Evolutionary conservation across 805 yeast genomes (phyloP).

Genomic region (Wickerhamomyces queroliae): DNA sequence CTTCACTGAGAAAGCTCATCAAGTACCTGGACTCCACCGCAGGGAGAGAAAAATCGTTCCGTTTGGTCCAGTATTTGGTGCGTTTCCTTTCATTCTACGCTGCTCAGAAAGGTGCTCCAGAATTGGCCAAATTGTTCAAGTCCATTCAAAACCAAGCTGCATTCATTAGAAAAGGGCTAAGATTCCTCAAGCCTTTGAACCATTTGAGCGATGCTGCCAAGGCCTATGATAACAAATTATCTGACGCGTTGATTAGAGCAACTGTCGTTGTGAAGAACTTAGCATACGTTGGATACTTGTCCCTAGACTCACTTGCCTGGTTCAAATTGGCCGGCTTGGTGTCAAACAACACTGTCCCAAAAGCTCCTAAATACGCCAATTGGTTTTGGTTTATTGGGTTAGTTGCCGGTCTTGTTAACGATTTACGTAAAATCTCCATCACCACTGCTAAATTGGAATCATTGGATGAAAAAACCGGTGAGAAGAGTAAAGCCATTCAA

Average conservation of each 20-base stretch:
- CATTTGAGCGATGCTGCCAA: slow-evolving; percentile 65
- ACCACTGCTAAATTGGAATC: slow-evolving; percentile 23
- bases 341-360: slow-evolving; percentile 39
- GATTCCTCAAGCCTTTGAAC: slow-evolving; percentile 76
- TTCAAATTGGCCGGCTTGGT: slow-evolving; percentile 48
- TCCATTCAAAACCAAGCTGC: slow-evolving; percentile 58
- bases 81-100: slow-evolving; percentile 65
- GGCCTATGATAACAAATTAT: slow-evolving; percentile 63
- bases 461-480: slow-evolving; percentile 31
- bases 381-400: slow-evolving; percentile 78
- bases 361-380: slow-evolving; percentile 51
- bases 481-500: slow-evolving; percentile 31
- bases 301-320: slow-evolving; percentile 60
- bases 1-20: slow-evolving; percentile 55
- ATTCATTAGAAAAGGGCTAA: slow-evolving; percentile 73
- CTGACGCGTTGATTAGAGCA: slow-evolving; percentile 50
- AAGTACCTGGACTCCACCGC: slow-evolving; percentile 60
- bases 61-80: slow-evolving; percentile 75
- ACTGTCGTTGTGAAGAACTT: slow-evolving; percentile 51
- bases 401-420: slow-evolving; percentile 53
- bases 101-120: slow-evolving; percentile 47
- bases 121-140: slow-evolving; percentile 42
- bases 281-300: slow-evolving; percentile 56
- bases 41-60: slow-evolving; percentile 77
- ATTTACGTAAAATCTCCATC: slow-evolving; percentile 47